Percentiles rank a stretch among this genome's conserved stretches.
Evolutionary conservation across 768 basidiomycete genomes (phyloP).

Genomic region (Filobasidium wieringae): DNA sequence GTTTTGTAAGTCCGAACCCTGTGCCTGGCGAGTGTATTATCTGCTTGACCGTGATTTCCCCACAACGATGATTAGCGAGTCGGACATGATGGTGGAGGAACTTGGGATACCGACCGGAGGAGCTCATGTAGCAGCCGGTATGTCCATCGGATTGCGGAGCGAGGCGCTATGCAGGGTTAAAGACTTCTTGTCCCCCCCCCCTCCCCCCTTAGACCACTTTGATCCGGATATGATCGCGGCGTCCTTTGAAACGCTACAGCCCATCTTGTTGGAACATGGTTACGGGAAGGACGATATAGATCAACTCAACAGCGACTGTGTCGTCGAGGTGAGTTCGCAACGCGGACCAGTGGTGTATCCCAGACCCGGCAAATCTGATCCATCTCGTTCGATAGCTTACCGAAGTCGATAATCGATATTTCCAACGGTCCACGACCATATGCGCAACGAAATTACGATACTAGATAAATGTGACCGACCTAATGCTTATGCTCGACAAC

Average conservation of each 20-base stretch:
- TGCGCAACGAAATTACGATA: constrained; percentile 22
- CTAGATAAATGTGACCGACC: too few relatives aligned
- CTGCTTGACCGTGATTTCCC: too few relatives aligned
- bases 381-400: constrained; percentile 16
- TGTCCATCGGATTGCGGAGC: background rate
- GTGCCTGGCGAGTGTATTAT: background rate
- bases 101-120: constrained; percentile 10
- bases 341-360: background rate
- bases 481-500: too few relatives aligned
- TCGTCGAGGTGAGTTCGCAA: constrained; percentile 19
- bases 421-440: constrained; percentile 28
- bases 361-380: too few relatives aligned
- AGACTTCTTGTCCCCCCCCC: too few relatives aligned
- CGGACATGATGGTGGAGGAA: constrained; percentile 10
- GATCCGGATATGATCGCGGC: constrained; percentile 4
- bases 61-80: background rate
- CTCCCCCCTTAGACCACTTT: constrained; percentile 1
- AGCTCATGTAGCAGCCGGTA: constrained; percentile 1
- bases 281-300: constrained; percentile 10
- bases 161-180: background rate
- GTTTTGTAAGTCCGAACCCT: constrained; percentile 6
- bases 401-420: constrained; percentile 16
- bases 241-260: constrained; percentile 3
- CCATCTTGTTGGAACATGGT: constrained; percentile 9
- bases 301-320: constrained; percentile 6